Evolutionary conservation across 2,329 filamentous ascomycete species (phyloP), one percentile per base, ranked within the genome.

Genomic region (Epichloe elymi): DNA sequence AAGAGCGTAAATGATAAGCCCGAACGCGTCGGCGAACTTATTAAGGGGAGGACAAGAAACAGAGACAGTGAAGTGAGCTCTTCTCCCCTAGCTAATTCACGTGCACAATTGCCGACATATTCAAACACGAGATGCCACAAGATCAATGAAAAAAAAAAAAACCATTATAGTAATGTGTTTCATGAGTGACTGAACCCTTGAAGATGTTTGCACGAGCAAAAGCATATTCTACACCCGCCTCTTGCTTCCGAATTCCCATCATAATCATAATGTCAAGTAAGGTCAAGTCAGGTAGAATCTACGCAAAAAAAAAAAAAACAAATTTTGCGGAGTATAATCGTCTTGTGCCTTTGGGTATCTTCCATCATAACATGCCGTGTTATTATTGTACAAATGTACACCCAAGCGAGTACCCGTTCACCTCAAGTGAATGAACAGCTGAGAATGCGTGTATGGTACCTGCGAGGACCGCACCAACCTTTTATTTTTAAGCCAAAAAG

Each of bases 401-500:
- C 20, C 3, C 23, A 15, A 17, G 8, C 6, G 44, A 37, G 30
- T 4, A 46, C 6, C 12, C 19, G 17, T 12, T 36, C n/a, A n/a
- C 17, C 26, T 6, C 19, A 12, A 5, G 15, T 19, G 23, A 20
- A 36, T 12, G 8, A 46, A 49, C 10, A 37, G 17, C 23, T 11
- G 15, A 20, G 14, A 33, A 5, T 38, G 30, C 23, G 20, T 17
- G 10, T 14, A 45, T 45, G 42, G 23, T 44, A 3, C 14, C 26
- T 8, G 19, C 14, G 1, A 4, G 19, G 7, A 30, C 6, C 41
- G 14, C 20, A 19, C 41, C 8, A 2, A 2, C 11, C 3, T 17
- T 17, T 40, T 39, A 7, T 5, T 14, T 41, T 65, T 62, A 79
- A 12, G 63, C 57, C 3, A 72, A 44, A 47, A 72, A 73, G 11